These are phyloP conservation scores for Xerocomus potaroensis DNA, from an alignment of 768 basidiomycete genomes.

Conservation along the genomic window DNA sequence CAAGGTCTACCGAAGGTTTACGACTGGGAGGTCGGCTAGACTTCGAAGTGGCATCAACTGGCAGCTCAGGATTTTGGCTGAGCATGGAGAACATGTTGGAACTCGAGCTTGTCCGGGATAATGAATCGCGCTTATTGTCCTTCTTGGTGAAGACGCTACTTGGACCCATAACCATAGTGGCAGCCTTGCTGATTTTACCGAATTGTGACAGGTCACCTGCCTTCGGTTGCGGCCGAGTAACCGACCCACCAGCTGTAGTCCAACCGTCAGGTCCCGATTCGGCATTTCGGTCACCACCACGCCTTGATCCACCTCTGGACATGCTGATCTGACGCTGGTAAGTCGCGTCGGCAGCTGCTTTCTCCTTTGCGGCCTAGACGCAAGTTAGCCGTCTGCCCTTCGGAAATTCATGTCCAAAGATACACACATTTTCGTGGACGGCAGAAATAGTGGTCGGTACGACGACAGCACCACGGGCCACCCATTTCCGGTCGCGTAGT, in stretches of 20 bases:
- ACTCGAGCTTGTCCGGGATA: conserved; percentile 75
- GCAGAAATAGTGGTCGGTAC: conserved; percentile 87
- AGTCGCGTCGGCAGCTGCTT: conserved; percentile 56
- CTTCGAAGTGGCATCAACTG: conserved; percentile 50
- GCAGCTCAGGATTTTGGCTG: conserved; percentile 55
- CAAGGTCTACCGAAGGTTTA: conserved; percentile 50
- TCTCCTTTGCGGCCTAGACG: conserved; percentile 75
- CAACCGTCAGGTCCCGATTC: conserved; percentile 81
- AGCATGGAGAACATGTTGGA: conserved; percentile 91
- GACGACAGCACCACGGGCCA: conserved; percentile 61
- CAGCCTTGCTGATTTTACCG: conserved; percentile 76
- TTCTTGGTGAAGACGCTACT: conserved; percentile 82
- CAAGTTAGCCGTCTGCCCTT: conserved; percentile 3
- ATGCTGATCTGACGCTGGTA: conserved; percentile 64
- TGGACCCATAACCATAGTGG: conserved; percentile 77
- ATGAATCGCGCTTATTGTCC: conserved; percentile 61
- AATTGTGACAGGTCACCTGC: conserved; percentile 85
- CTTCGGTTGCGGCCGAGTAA: conserved; percentile 59
- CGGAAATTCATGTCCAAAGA: background rate
- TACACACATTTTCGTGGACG: conserved; percentile 77
- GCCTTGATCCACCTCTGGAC: conserved; percentile 87
- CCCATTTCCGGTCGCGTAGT: conserved; percentile 80
- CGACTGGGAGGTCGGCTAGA: conserved; percentile 48
- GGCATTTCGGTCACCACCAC: conserved; percentile 68
- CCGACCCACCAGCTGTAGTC: conserved; percentile 60